Evolutionary conservation across 768 basidiomycete species (phyloP).

Genomic region (Leucosporidium yakuticum): DNA sequence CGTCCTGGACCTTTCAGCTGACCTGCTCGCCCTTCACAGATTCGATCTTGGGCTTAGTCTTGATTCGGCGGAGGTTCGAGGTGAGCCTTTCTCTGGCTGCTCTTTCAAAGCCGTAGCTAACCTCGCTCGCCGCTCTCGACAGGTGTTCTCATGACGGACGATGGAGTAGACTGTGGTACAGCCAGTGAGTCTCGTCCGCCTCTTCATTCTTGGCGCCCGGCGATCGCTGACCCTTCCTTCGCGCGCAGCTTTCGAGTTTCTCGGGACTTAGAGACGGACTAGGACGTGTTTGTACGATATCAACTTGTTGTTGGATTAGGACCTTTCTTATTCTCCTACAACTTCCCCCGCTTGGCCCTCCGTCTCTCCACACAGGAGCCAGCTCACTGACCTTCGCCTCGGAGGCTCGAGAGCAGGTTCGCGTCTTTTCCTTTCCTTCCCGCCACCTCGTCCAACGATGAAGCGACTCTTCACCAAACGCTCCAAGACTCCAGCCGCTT

Average conservation of each 20-base stretch:
- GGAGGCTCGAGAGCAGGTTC: neutral
- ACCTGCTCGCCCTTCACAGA: neutral
- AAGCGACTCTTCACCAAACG: neutral
- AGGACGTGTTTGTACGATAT: no score
- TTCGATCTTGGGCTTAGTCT: conserved; percentile 28
- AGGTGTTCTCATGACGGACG: conserved; percentile 32
- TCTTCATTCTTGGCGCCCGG: neutral
- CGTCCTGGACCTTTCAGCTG: neutral
- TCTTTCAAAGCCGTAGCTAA: neutral
- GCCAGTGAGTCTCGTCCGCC: conserved; percentile 7
- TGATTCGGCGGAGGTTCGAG: conserved; percentile 33
- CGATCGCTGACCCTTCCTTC: neutral
- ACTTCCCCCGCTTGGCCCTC: no score
- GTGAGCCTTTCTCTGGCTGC: neutral
- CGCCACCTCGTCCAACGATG: neutral
- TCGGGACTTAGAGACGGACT: neutral
- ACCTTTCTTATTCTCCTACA: no score
- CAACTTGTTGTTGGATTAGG: no score
- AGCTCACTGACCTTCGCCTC: neutral
- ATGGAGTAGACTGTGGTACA: conserved; percentile 27
- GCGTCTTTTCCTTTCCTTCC: neutral
- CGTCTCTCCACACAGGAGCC: neutral
- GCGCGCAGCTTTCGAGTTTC: conserved; percentile 1
- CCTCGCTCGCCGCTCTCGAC: neutral
- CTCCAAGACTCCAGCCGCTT: neutral